A percentile compares a stretch with the other conserved stretches of the same genome.
These are phyloP conservation scores for Mycena floridula DNA, from an alignment of 768 basidiomycete genomes.

Conservation along the genomic window DNA sequence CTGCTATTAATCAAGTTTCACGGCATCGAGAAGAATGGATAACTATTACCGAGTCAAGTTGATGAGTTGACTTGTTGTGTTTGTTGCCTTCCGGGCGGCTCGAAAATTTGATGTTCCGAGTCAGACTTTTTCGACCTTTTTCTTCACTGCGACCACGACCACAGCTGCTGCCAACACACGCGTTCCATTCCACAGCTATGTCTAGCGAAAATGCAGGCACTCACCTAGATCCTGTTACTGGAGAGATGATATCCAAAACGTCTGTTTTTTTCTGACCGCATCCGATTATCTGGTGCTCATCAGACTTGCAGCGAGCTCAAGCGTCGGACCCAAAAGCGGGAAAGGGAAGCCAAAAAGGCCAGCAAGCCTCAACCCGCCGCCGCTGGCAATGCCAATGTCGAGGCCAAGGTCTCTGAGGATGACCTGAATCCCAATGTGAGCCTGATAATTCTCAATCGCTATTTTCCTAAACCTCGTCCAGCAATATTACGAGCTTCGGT, in stretches of 20 bases:
- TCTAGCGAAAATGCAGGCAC: constrained; percentile 38
- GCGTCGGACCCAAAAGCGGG: too few relatives aligned
- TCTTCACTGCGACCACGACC: too few relatives aligned
- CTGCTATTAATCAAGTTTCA: too few relatives aligned
- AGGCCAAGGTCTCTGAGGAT: constrained; percentile 56
- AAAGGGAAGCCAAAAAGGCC: neutral
- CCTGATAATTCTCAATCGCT: neutral
- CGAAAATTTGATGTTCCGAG: too few relatives aligned
- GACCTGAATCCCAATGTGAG: constrained; percentile 86
- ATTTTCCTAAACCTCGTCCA: constrained; percentile 24
- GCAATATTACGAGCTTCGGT: constrained; percentile 97
- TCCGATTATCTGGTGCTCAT: too few relatives aligned
- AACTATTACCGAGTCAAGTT: too few relatives aligned
- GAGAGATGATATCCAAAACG: constrained; percentile 97
- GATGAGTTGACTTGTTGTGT: too few relatives aligned
- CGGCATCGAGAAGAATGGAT: too few relatives aligned
- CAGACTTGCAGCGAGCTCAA: constrained; percentile 36
- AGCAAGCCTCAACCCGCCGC: neutral
- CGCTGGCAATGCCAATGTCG: constrained; percentile 16
- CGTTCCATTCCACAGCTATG: too few relatives aligned
- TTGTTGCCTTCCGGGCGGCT: too few relatives aligned
- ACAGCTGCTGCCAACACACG: too few relatives aligned
- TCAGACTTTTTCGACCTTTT: too few relatives aligned
- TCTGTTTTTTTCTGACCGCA: constrained; percentile 31
- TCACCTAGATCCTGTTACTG: constrained; percentile 81